Evolutionary conservation across 179 eudicot species (phyloP), one percentile per base, ranked within the genome.

Genomic region (Corrigiola litoralis): DNA sequence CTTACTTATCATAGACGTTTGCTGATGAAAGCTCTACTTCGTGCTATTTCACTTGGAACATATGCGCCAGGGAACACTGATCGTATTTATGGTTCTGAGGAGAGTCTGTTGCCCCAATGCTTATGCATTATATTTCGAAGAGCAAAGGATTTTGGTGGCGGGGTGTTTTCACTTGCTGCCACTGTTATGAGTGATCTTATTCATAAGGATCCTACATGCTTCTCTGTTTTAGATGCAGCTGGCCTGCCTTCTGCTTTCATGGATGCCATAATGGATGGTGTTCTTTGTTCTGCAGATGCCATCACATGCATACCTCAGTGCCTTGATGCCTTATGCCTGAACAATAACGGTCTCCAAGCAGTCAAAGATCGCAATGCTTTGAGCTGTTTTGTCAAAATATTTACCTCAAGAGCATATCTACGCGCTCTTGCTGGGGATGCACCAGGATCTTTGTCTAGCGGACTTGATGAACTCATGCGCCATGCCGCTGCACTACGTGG

Each of bases 111-210:
- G 80, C 97, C 97, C 21, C 91, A 86, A 53, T 87, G 96, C 63
- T 82, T 94, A 70, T 85, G 96, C 77, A 81, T 79, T 63, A 86
- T 94, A 25, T 94, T 94, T 57, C 84, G 77, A 70, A 84, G 85
- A 67, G 97, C 97, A 57, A 94, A 91, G 70, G 99, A 94, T 77
- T 94, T 94, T 80, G 99, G 99, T 61, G 99, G 99, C 62, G 97
- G 97, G 52, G 96, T 94, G 45, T 94, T 94, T 72, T 85, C 94
- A 41, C 97, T 94, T 66, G 97, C 99, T 51, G 96, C 97, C 46
- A 86, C 89, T 66, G 97, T 88, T 31, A 86, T 88, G 96, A 83
- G 97, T 77, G 99, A 94, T 83, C 85, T 94, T 50, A 94, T 94
- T 65, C 99, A 94, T 61, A 94, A 91, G 71, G 97, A 94, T 67